Percentiles rank a stretch among this genome's conserved stretches.
Evolutionary conservation across 306 rosid species (phyloP).

Genomic region (Hylodesmum podocarpum): DNA sequence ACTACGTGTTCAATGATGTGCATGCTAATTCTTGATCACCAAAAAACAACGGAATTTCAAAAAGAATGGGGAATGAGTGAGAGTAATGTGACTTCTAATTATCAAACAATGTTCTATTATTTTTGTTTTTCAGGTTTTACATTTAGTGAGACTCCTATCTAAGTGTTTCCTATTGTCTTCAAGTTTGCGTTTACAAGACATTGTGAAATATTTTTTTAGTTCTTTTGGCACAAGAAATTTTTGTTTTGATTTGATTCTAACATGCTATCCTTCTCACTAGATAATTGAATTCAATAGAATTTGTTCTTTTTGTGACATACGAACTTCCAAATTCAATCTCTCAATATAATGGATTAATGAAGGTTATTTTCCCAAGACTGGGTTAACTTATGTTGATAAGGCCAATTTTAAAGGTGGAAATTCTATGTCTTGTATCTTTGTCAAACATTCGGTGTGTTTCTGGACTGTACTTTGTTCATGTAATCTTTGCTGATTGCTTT

Average conservation of each 20-base stretch:
- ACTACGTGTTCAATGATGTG: not conserved
- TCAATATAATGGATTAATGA: constrained; percentile 6
- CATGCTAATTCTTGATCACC: not conserved
- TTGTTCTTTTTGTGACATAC: not conserved
- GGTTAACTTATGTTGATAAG: not conserved
- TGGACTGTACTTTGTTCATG: not conserved
- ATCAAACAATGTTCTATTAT: not conserved
- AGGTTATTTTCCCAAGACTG: not conserved
- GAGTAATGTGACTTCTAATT: not conserved
- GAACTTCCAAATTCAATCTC: not conserved
- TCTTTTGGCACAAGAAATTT: not conserved
- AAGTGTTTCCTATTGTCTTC: constrained; percentile 12
- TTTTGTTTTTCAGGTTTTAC: not conserved
- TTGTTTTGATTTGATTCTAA: not conserved
- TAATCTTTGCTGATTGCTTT: not conserved
- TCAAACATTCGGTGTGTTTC: not conserved
- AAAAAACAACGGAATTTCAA: not conserved
- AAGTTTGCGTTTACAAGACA: not conserved
- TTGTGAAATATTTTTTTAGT: not conserved
- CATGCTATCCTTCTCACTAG: not conserved
- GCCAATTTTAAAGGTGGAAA: constrained; percentile 8
- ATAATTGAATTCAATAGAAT: constrained; percentile 11
- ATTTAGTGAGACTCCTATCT: not conserved
- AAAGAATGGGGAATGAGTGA: not conserved
- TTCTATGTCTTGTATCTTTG: constrained; percentile 10